A percentile compares a stretch with the other conserved stretches of the same genome.
These are phyloP conservation scores for Metschnikowia hibisci DNA, from an alignment of 805 yeast genomes.

Conservation along the genomic window DNA sequence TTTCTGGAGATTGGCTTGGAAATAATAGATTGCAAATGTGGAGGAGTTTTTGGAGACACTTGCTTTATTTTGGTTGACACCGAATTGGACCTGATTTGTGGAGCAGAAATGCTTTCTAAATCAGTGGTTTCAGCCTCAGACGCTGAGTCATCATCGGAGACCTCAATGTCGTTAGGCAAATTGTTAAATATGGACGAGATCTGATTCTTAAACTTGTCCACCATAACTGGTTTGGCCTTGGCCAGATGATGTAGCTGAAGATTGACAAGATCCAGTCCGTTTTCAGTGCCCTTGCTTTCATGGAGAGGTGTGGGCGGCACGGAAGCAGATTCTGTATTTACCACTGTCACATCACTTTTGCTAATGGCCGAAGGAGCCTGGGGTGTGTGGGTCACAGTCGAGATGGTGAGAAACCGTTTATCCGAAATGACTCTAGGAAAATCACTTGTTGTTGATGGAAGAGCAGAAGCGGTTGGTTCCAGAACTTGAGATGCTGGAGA, in stretches of 20 bases:
- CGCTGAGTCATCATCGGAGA: conserved; percentile 46
- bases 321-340: conserved; percentile 27
- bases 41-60: neutral
- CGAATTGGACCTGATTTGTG: neutral
- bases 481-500: neutral
- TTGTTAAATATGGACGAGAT: conserved; percentile 41
- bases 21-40: neutral
- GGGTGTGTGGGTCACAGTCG: conserved; percentile 18
- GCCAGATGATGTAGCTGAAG: conserved; percentile 3
- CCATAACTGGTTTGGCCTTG: conserved; percentile 8
- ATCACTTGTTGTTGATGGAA: neutral
- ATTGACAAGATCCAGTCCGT: neutral
- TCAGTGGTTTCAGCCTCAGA: conserved; percentile 36
- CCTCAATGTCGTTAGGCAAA: conserved; percentile 44
- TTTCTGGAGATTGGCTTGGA: conserved; percentile 18
- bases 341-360: conserved; percentile 30
- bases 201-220: conserved; percentile 25
- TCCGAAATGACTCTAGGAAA: conserved; percentile 35
- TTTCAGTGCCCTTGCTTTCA: neutral
- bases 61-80: neutral
- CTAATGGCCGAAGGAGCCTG: conserved; percentile 22
- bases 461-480: neutral
- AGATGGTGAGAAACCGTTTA: conserved; percentile 29
- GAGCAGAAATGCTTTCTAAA: neutral
- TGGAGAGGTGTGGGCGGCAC: neutral